Evolutionary conservation across 257 asterid genomes (phyloP).

Genomic region (Solanum tacnaense): DNA sequence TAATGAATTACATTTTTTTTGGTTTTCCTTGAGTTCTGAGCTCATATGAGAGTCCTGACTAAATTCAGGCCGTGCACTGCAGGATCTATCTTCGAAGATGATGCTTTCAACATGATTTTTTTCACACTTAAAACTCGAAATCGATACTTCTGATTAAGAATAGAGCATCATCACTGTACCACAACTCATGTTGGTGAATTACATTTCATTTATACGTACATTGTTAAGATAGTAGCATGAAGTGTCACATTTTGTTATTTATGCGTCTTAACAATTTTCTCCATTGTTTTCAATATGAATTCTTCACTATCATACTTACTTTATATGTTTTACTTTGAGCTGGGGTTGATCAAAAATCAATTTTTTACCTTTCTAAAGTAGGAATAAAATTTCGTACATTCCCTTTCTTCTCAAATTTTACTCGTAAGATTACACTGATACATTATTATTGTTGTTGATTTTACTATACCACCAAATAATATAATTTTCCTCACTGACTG

Average conservation of each 20-base stretch:
- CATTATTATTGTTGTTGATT: too few relatives aligned
- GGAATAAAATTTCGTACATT: too few relatives aligned
- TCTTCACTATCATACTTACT: too few relatives aligned
- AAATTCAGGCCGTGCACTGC: too few relatives aligned
- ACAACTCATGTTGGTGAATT: neutral
- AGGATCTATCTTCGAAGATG: too few relatives aligned
- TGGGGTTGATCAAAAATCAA: neutral
- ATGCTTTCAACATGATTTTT: too few relatives aligned
- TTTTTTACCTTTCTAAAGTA: neutral
- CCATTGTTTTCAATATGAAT: too few relatives aligned
- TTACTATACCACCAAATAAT: neutral
- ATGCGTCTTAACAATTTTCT: too few relatives aligned
- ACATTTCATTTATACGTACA: neutral
- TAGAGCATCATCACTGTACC: too few relatives aligned
- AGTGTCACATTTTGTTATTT: neutral
- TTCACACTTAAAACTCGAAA: neutral
- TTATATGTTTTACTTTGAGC: neutral
- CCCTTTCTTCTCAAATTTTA: accelerated
- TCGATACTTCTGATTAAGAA: accelerated
- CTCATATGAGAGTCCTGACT: too few relatives aligned
- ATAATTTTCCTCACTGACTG: neutral
- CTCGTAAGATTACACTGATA: neutral
- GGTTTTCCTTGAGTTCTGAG: too few relatives aligned
- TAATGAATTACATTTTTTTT: too few relatives aligned
- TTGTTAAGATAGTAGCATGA: neutral